These are phyloP conservation scores for Favolaschia claudopus DNA, from an alignment of 768 basidiomycete genomes.

Conservation along the genomic window DNA sequence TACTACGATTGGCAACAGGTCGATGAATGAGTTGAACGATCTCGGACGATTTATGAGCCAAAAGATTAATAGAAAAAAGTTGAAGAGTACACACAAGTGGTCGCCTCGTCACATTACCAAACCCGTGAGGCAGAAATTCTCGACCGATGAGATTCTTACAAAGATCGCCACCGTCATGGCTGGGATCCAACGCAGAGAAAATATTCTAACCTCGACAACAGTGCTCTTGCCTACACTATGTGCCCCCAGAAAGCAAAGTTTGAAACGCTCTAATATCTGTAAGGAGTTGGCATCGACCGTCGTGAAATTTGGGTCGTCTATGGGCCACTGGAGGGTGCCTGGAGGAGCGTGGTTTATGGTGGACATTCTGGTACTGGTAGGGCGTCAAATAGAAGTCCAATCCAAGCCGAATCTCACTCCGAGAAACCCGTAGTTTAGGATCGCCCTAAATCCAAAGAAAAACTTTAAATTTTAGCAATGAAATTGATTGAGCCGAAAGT, in stretches of 20 bases:
- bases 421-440: no score
- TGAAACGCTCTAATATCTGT: conserved; percentile 88
- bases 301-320: conserved; percentile 85
- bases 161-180: conserved; percentile 19
- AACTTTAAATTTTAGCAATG: no score
- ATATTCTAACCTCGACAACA: conserved; percentile 74
- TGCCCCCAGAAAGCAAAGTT: conserved; percentile 91
- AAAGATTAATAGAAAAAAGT: not conserved
- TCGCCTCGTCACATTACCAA: conserved; percentile 97
- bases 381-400: no score
- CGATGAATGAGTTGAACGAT: conserved; percentile 95
- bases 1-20: conserved; percentile 60
- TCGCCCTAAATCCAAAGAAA: no score
- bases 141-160: conserved; percentile 94
- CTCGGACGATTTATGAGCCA: conserved; percentile 42
- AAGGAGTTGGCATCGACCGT: conserved; percentile 81
- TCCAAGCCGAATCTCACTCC: no score
- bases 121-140: conserved; percentile 98
- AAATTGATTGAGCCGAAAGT: no score
- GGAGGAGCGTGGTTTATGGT: conserved; percentile 59
- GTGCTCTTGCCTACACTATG: conserved; percentile 95
- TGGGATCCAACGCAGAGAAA: not conserved
- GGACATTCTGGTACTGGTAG: no score
- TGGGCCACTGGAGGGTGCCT: conserved; percentile 80
- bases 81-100: conserved; percentile 74